A percentile compares a stretch with the other conserved stretches of the same genome.
These are phyloP conservation scores for Parietichytrium sp. DNA, from an alignment of 108 stramenopile species.

Conservation along the genomic window DNA sequence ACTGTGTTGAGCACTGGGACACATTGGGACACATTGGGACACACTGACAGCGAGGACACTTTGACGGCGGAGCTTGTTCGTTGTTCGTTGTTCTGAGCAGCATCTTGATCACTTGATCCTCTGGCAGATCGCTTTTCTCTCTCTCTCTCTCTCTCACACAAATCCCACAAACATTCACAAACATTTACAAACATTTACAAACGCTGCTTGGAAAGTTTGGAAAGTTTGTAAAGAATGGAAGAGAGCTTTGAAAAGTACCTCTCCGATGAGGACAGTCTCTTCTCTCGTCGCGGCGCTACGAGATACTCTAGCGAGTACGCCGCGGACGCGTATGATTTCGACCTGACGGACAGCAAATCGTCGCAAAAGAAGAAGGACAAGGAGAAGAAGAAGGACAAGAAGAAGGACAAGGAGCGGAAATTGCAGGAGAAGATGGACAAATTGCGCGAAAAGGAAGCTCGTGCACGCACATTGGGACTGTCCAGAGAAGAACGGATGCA, in stretches of 20 bases:
- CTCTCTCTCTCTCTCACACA: too few species aligned
- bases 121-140: too few species aligned
- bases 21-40: too few species aligned
- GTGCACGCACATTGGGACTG: neutral
- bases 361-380: neutral
- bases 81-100: too few species aligned
- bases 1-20: too few species aligned
- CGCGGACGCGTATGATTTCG: neutral
- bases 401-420: neutral
- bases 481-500: constrained; percentile 3
- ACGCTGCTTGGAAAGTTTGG: too few species aligned
- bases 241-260: constrained; percentile 37
- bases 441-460: neutral
- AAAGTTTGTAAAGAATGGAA: too few species aligned
- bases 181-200: too few species aligned
- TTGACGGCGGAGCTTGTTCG: too few species aligned
- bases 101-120: too few species aligned
- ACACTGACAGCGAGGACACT: too few species aligned
- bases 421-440: neutral
- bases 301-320: neutral
- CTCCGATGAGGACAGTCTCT: neutral
- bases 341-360: neutral
- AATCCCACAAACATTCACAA: too few species aligned
- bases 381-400: constrained; percentile 13
- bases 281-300: neutral